Evolutionary conservation across 768 basidiomycete species (phyloP).

Genomic region (Mycena vulgaris): DNA sequence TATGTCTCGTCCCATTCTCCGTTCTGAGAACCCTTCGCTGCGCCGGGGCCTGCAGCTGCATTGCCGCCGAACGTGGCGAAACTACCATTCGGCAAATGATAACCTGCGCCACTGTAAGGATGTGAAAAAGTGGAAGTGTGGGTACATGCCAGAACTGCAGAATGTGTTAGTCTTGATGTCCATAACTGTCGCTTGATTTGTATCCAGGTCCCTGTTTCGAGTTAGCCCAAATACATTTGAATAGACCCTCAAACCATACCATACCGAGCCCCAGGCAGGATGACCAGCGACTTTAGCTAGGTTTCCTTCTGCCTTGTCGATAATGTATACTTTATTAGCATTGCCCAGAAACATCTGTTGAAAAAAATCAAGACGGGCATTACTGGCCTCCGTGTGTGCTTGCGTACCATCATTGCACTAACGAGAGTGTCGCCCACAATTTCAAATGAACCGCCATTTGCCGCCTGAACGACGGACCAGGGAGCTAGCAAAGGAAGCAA

Average conservation of each 20-base stretch:
- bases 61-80: slow-evolving; percentile 83
- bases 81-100: slow-evolving; percentile 76
- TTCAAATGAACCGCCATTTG: slow-evolving; percentile 60
- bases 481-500: slow-evolving; percentile 53
- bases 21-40: slow-evolving; percentile 68
- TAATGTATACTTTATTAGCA: slow-evolving; percentile 78
- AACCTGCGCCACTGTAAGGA: not conserved
- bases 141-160: slow-evolving; percentile 62
- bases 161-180: slow-evolving; percentile 83
- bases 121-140: not conserved
- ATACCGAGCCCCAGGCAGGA: slow-evolving; percentile 83
- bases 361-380: too few species aligned
- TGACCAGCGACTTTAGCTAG: slow-evolving; percentile 74
- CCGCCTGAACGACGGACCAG: slow-evolving; percentile 47
- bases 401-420: slow-evolving; percentile 37
- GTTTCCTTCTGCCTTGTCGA: slow-evolving; percentile 91
- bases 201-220: slow-evolving; percentile 71
- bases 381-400: too few species aligned
- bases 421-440: slow-evolving; percentile 54
- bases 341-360: slow-evolving; percentile 85
- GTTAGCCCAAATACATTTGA: not conserved
- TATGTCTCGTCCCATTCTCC: slow-evolving; percentile 75
- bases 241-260: slow-evolving; percentile 52
- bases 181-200: slow-evolving; percentile 76
- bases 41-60: slow-evolving; percentile 77